phyloP scores from a whole-genome alignment of 176 grass and related monocot species.

The Miscanthus lutarioriparius region DNA sequence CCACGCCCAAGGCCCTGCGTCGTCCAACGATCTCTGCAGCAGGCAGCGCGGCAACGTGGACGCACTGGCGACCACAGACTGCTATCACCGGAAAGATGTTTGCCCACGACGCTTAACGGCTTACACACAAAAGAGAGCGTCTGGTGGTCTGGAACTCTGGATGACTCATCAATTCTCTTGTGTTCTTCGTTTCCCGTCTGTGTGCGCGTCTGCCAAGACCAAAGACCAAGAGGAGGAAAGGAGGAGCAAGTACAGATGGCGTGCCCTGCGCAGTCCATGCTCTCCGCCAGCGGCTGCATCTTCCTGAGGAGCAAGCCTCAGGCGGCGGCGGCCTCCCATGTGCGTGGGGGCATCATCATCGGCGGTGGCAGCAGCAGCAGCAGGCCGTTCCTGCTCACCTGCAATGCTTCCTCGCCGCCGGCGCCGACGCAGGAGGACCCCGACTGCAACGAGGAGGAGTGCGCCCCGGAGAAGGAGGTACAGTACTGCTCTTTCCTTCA shows the following conservation, averaged over 20 bases:
- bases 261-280: constrained; percentile 66
- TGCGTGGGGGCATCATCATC: constrained; percentile 21
- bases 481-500: not conserved
- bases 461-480: constrained; percentile 96
- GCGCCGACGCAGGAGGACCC: constrained; percentile 42
- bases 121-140: not conserved
- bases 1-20: not conserved
- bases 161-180: not conserved
- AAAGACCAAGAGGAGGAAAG: no score
- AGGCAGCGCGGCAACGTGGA: constrained; percentile 26
- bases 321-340: not conserved
- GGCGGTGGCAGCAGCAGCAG: constrained; percentile 16
- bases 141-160: not conserved
- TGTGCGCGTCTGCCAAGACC: not conserved
- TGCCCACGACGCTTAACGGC: not conserved
- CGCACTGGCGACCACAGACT: constrained; percentile 4
- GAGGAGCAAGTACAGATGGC: constrained; percentile 43
- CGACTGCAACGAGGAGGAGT: constrained; percentile 88
- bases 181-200: not conserved
- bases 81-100: constrained; percentile 16
- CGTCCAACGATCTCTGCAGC: not conserved
- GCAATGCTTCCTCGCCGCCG: constrained; percentile 53
- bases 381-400: constrained; percentile 44
- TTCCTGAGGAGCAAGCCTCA: constrained; percentile 49
- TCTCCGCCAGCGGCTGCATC: constrained; percentile 65